A percentile compares a stretch with the other conserved stretches of the same genome.
Evolutionary conservation across 306 rosid species (phyloP).

Genomic region (Sphenostylis stenocarpa): DNA sequence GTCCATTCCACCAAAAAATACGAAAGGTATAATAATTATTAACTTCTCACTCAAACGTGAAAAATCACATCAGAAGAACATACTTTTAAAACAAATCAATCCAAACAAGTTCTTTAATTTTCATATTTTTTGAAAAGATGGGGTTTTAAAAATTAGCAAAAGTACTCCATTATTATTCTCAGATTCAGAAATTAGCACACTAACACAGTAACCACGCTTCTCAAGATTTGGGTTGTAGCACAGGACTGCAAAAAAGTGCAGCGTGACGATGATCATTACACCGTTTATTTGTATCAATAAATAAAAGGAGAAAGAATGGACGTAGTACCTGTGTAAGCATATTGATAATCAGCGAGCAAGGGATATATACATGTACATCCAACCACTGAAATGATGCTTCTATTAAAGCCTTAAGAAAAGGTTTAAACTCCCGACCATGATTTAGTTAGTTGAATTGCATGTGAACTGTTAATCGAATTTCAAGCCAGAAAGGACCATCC

Average conservation of each 20-base stretch:
- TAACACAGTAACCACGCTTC: background rate
- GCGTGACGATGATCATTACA: background rate
- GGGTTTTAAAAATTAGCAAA: background rate
- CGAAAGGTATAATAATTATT: background rate
- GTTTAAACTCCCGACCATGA: slow-evolving; percentile 14
- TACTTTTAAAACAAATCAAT: background rate
- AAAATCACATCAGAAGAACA: background rate
- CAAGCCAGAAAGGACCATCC: slow-evolving; percentile 16
- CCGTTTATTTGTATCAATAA: slow-evolving; percentile 2
- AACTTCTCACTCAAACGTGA: background rate
- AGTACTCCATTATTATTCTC: background rate
- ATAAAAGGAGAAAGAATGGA: slow-evolving; percentile 3
- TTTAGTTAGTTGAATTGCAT: slow-evolving; percentile 22
- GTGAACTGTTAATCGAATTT: slow-evolving; percentile 24
- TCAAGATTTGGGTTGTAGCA: background rate
- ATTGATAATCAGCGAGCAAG: slow-evolving; percentile 17
- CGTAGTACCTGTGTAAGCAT: slow-evolving; percentile 25
- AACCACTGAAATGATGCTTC: slow-evolving; percentile 1
- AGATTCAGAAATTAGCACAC: background rate
- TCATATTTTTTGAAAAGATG: background rate
- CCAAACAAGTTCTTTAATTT: background rate
- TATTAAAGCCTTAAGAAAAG: slow-evolving; percentile 17
- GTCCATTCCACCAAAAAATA: background rate
- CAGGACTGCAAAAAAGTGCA: slow-evolving; percentile 20
- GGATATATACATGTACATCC: background rate